phyloP scores from a whole-genome alignment of 108 stramenopile species.

The Nannochloropsis salina region DNA sequence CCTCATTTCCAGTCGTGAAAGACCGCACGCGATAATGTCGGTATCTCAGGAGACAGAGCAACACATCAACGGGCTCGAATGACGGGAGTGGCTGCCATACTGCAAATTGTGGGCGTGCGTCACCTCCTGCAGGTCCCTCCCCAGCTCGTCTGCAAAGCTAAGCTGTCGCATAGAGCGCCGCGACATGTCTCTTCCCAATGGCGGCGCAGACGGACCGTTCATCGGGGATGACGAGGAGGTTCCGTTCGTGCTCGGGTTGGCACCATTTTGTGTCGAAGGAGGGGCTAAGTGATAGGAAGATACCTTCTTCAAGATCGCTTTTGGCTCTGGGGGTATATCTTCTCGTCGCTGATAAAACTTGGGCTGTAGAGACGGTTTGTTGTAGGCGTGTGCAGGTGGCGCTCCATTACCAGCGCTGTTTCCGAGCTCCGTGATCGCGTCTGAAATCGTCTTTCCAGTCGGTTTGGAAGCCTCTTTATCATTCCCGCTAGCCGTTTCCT shows the following conservation, averaged over 20 bases:
- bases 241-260: too few relatives aligned
- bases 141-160: conserved; percentile 7
- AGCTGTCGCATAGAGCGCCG: conserved; percentile 13
- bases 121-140: not conserved
- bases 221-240: too few relatives aligned
- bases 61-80: not conserved
- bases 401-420: too few relatives aligned
- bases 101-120: not conserved
- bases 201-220: not conserved
- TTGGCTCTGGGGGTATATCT: not conserved
- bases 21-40: too few relatives aligned
- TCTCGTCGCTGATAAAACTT: not conserved
- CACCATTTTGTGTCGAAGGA: not conserved
- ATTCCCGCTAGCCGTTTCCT: not conserved
- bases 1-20: too few relatives aligned
- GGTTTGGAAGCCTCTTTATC: too few relatives aligned
- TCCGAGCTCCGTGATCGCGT: too few relatives aligned
- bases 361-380: too few relatives aligned
- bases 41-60: not conserved
- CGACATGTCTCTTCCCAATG: not conserved
- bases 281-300: not conserved
- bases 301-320: not conserved
- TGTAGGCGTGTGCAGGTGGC: too few relatives aligned
- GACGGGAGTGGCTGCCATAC: not conserved
- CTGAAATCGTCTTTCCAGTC: too few relatives aligned